A percentile compares a stretch with the other conserved stretches of the same genome.
Conservation (phyloP, 176 grass and related monocot species). For the Raddia distichophylla region DNA sequence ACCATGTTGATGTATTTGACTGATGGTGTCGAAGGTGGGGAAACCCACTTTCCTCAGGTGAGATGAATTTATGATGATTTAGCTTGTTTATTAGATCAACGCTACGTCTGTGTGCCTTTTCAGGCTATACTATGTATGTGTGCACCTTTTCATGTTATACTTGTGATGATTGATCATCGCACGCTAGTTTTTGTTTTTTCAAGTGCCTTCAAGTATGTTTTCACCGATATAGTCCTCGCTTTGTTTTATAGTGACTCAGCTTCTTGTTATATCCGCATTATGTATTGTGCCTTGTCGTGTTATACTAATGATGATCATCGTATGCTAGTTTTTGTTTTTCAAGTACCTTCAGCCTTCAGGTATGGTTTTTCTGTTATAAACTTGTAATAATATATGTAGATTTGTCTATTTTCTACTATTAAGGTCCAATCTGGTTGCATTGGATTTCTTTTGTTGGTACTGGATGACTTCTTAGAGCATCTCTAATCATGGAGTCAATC, state of each 20-base stretch:
- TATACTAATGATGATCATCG: too few species aligned
- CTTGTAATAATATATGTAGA: too few species aligned
- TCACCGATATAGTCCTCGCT: too few species aligned
- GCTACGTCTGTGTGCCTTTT: too few species aligned
- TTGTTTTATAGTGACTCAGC: background rate
- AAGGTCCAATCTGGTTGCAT: background rate
- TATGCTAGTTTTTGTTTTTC: background rate
- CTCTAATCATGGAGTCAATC: too few species aligned
- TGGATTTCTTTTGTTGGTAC: too few species aligned
- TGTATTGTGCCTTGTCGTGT: too few species aligned
- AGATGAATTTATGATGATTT: conserved; percentile 21
- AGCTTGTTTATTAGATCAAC: conserved; percentile 5
- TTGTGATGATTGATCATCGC: background rate
- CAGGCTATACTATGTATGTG: too few species aligned
- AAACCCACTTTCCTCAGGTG: conserved; percentile 90
- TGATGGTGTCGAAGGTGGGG: conserved; percentile 92
- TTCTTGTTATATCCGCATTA: too few species aligned
- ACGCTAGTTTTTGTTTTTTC: background rate
- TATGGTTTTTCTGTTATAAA: background rate
- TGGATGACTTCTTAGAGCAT: too few species aligned
- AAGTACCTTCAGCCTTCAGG: background rate
- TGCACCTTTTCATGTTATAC: background rate
- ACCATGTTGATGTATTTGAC: conserved; percentile 99
- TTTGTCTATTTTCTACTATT: too few species aligned
- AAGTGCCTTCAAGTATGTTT: background rate